phyloP scores from a whole-genome alignment of 257 asterid genomes.

The Voacanga thouarsii region DNA sequence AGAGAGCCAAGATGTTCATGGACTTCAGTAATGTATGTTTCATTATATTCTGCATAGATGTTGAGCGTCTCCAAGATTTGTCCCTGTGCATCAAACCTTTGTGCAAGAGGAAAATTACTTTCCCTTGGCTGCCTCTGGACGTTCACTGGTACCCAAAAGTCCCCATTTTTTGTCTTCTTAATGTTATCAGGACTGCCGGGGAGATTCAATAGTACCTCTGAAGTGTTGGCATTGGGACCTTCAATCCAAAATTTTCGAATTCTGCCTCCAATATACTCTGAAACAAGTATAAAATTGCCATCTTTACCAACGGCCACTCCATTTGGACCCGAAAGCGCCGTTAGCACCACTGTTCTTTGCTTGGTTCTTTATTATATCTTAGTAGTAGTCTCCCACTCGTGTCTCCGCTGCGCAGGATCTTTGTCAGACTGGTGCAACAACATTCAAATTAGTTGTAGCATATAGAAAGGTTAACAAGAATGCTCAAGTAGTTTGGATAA shows the following conservation, averaged over 20 bases:
- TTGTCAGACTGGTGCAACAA: conserved; percentile 33
- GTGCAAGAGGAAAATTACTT: conserved; percentile 19
- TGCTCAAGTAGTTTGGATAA: too few species aligned
- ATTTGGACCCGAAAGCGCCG: conserved; percentile 40
- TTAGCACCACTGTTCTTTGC: conserved; percentile 33
- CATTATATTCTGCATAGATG: conserved; percentile 22
- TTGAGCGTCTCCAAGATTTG: conserved; percentile 19
- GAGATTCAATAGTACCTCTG: conserved; percentile 29
- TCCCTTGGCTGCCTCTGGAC: conserved; percentile 12
- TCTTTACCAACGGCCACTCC: conserved; percentile 50
- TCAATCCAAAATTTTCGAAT: conserved; percentile 40
- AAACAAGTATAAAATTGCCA: conserved; percentile 33
- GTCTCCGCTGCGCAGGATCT: conserved; percentile 31
- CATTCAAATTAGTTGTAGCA: neutral
- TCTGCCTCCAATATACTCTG: conserved; percentile 39
- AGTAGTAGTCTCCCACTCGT: conserved; percentile 46
- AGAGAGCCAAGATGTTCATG: conserved; percentile 17
- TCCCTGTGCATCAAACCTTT: conserved; percentile 15
- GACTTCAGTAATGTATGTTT: conserved; percentile 19
- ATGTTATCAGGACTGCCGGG: conserved; percentile 51
- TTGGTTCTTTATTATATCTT: conserved; percentile 39
- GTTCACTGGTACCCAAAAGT: conserved; percentile 53
- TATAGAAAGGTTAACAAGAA: neutral
- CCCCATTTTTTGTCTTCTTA: conserved; percentile 38
- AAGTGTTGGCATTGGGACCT: conserved; percentile 43